phyloP scores from a whole-genome alignment of 352 stramenopile genomes.

The Pythium oligandrum region DNA sequence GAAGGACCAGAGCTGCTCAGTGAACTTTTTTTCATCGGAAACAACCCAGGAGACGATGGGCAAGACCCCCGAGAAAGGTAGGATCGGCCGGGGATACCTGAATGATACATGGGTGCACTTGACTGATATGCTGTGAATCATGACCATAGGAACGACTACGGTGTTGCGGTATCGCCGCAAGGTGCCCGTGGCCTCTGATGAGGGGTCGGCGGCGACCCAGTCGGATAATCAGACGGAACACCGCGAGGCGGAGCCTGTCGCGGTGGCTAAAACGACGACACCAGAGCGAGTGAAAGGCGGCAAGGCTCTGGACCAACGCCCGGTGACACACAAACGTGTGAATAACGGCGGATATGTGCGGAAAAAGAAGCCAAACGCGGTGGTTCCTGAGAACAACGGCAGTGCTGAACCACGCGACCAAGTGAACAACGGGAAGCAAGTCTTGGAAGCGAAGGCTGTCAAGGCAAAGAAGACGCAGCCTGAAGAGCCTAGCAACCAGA shows the following conservation, averaged over 20 bases:
- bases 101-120: conserved; percentile 1
- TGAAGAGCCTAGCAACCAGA: not conserved
- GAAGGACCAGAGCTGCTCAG: too few species aligned
- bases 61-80: conserved; percentile 45
- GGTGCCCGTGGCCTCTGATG: conserved; percentile 11
- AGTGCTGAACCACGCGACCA: not conserved
- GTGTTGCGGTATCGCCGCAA: conserved; percentile 56
- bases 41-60: conserved; percentile 21
- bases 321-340: not conserved
- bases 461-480: not conserved
- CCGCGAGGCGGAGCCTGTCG: conserved; percentile 8
- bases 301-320: not conserved
- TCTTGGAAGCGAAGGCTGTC: not conserved
- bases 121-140: not conserved
- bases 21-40: too few species aligned
- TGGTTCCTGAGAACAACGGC: not conserved
- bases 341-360: conserved; percentile 1
- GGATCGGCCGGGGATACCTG: not conserved
- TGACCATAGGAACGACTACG: not conserved
- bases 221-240: conserved; percentile 27
- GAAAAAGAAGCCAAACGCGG: conserved; percentile 22
- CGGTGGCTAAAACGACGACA: conserved; percentile 7
- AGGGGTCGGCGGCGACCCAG: not conserved
- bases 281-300: conserved; percentile 4
- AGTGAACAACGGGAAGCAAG: not conserved